Percentiles rank a stretch among this genome's conserved stretches.
Conservation (phyloP, 2,329 filamentous ascomycete genomes). For the Thermothelomyces thermophilus region DNA sequence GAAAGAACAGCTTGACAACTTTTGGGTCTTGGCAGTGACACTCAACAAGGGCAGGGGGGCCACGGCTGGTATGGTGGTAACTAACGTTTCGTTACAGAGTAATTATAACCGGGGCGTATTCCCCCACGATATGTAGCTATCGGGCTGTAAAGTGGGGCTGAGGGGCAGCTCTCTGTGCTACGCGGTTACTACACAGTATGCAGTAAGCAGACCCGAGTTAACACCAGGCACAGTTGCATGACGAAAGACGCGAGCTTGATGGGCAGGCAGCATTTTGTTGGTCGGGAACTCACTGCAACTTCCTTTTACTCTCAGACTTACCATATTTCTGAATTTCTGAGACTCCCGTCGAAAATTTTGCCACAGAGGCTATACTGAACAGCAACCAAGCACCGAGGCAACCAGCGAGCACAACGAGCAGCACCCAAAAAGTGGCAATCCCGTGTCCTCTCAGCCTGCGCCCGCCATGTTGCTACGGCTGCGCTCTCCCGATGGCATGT, state of each 20-base stretch:
- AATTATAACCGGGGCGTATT: background rate
- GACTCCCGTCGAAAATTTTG: too few relatives aligned
- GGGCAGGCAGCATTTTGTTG: too few relatives aligned
- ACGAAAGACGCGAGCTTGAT: slow-evolving; percentile 13
- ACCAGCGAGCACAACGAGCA: background rate
- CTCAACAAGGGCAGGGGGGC: background rate
- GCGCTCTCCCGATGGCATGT: slow-evolving; percentile 86
- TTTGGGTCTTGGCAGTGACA: slow-evolving; percentile 16
- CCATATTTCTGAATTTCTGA: too few relatives aligned
- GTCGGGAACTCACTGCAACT: too few relatives aligned
- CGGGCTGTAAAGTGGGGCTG: slow-evolving; percentile 1
- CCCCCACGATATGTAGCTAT: slow-evolving; percentile 7
- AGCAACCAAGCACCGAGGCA: background rate
- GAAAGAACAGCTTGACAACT: slow-evolving; percentile 28
- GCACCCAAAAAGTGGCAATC: background rate
- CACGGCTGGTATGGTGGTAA: background rate
- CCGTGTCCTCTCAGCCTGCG: background rate
- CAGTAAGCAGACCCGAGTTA: too few relatives aligned
- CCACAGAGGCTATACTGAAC: too few relatives aligned
- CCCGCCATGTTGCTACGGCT: slow-evolving; percentile 75
- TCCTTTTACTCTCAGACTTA: too few relatives aligned
- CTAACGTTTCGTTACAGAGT: too few relatives aligned
- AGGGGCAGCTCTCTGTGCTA: slow-evolving; percentile 11
- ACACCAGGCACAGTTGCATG: slow-evolving; percentile 22
- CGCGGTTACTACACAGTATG: too few relatives aligned